phyloP scores from a whole-genome alignment of 2,329 filamentous ascomycete species.

The Monosporascus sp. region DNA sequence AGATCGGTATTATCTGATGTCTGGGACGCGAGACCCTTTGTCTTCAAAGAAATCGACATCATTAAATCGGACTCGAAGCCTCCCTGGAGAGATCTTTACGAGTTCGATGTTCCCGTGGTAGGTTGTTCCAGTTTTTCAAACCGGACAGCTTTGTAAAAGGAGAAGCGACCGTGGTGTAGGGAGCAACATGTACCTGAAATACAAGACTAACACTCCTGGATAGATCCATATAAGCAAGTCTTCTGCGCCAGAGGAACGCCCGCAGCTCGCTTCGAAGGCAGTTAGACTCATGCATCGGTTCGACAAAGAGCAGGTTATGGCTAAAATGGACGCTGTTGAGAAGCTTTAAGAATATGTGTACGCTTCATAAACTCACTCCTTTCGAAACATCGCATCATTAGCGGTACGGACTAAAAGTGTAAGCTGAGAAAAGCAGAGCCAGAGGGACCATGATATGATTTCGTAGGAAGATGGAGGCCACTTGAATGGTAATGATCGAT shows the following conservation, averaged over 20 bases:
- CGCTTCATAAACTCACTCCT: neutral
- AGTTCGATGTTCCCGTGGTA: constrained; percentile 79
- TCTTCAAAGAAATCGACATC: constrained; percentile 64
- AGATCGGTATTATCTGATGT: constrained; percentile 63
- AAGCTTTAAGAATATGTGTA: constrained; percentile 10
- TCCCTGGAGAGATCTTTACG: constrained; percentile 66
- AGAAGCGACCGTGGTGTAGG: neutral
- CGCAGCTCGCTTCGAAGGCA: constrained; percentile 51
- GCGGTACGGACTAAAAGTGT: too few species aligned
- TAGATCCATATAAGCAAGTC: constrained; percentile 60
- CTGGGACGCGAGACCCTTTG: constrained; percentile 61
- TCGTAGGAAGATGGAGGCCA: too few species aligned
- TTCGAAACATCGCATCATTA: too few species aligned
- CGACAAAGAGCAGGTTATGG: constrained; percentile 58
- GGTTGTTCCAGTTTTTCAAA: constrained; percentile 18
- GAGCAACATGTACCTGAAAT: too few species aligned
- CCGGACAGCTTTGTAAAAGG: neutral
- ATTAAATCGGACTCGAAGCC: constrained; percentile 54
- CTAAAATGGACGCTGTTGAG: constrained; percentile 59
- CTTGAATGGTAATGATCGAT: too few species aligned
- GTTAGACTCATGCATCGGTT: constrained; percentile 76
- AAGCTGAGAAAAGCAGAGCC: too few species aligned
- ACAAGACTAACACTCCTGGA: neutral
- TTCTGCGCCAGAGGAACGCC: constrained; percentile 42
- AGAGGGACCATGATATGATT: too few species aligned